phyloP scores from a whole-genome alignment of 495 filamentous ascomycete genomes.

The Tricharina praecox region DNA sequence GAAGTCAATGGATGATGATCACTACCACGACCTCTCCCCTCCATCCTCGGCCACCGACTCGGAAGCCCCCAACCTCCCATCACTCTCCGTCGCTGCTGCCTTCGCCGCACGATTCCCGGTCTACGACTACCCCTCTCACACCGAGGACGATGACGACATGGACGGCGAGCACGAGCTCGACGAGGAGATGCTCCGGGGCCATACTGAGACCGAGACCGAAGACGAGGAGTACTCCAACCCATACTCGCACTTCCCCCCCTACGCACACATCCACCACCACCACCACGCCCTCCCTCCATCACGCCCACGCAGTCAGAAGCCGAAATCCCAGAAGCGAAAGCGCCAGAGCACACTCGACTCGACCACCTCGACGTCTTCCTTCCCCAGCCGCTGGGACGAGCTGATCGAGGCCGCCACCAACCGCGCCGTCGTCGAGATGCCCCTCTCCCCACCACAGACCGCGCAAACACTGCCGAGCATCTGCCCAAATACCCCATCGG shows the following conservation, averaged over 20 bases:
- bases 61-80: constrained; percentile 21
- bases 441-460: constrained; percentile 13
- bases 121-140: constrained; percentile 9
- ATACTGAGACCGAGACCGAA: constrained; percentile 19
- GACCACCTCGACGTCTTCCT: constrained; percentile 10
- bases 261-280: constrained; percentile 6
- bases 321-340: constrained; percentile 16
- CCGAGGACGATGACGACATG: constrained; percentile 21
- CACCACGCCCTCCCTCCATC: neutral
- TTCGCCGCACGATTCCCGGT: constrained; percentile 5
- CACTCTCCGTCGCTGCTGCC: constrained; percentile 17
- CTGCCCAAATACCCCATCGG: constrained; percentile 15
- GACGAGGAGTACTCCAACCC: constrained; percentile 15
- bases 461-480: constrained; percentile 18
- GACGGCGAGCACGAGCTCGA: constrained; percentile 18
- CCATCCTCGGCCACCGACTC: constrained; percentile 26
- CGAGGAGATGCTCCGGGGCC: constrained; percentile 15
- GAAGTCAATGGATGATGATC: constrained; percentile 19
- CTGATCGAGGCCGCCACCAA: constrained; percentile 25
- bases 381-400: constrained; percentile 23
- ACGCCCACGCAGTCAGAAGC: neutral
- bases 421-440: constrained; percentile 22
- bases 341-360: constrained; percentile 14
- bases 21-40: constrained; percentile 24
- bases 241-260: constrained; percentile 4